phyloP scores from a whole-genome alignment of 1,284 basidiomycete genomes.

The Agroathelia rolfsii region DNA sequence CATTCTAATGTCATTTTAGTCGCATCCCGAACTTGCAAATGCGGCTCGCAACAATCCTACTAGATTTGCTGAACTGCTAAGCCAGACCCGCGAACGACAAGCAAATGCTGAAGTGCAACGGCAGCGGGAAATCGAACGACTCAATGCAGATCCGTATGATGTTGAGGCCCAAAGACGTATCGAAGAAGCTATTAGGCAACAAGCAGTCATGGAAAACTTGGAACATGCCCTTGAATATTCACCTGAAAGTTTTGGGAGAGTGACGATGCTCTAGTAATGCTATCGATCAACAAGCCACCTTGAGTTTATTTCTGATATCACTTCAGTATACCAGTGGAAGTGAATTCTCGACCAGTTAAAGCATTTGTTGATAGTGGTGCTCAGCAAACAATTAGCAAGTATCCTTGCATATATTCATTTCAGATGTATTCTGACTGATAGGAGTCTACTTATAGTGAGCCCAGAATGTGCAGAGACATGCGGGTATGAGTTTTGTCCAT shows the following conservation, averaged over 20 bases:
- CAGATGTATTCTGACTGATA: conserved; percentile 9
- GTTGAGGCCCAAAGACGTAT: conserved; percentile 88
- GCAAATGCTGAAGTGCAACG: conserved; percentile 42
- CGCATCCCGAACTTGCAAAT: conserved; percentile 69
- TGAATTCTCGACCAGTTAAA: conserved; percentile 85
- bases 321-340: conserved; percentile 72
- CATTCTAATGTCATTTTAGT: conserved; percentile 27
- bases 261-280: conserved; percentile 88
- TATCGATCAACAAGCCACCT: conserved; percentile 4
- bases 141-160: conserved; percentile 85
- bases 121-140: conserved; percentile 53
- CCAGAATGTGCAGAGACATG: conserved; percentile 91
- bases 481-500: conserved; percentile 44
- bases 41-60: conserved; percentile 62
- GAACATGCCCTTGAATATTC: conserved; percentile 87
- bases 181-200: conserved; percentile 87
- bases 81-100: conserved; percentile 51
- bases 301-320: conserved; percentile 6
- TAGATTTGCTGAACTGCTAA: conserved; percentile 67
- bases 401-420: conserved; percentile 1
- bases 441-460: conserved; percentile 59
- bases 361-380: conserved; percentile 98
- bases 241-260: conserved; percentile 89
- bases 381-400: conserved; percentile 90
- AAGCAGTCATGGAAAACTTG: conserved; percentile 87